A percentile compares a stretch with the other conserved stretches of the same genome.
phyloP scores from a whole-genome alignment of 768 basidiomycete genomes.

The Phlebiopsis flavidoalba region DNA sequence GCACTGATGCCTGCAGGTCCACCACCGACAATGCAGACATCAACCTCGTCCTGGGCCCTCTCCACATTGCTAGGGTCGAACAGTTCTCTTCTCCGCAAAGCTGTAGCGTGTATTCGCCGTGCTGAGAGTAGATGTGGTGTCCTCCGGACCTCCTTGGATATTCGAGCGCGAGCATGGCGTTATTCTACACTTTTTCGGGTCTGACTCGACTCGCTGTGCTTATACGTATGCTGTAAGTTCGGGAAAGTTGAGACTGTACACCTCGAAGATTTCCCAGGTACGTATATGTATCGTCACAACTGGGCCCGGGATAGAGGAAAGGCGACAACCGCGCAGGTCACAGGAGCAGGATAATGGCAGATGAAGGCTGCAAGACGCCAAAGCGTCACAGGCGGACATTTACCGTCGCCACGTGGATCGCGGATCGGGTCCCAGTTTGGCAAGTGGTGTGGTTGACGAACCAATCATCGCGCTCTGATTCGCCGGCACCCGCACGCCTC shows the following conservation, averaged over 20 bases:
- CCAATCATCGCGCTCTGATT: neutral
- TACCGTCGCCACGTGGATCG: neutral
- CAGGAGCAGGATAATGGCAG: no score
- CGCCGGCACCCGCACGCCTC: no score
- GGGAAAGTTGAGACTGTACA: neutral
- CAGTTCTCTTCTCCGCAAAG: slow-evolving; percentile 25
- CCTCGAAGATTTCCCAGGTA: neutral
- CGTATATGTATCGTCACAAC: neutral
- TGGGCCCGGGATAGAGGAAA: neutral
- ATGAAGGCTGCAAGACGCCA: neutral
- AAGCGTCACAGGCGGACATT: neutral
- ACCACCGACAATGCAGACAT: slow-evolving; percentile 95
- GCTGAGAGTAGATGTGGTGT: neutral
- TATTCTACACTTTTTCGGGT: neutral
- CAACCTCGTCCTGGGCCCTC: slow-evolving; percentile 85
- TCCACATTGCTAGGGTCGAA: slow-evolving; percentile 64
- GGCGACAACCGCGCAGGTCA: no score
- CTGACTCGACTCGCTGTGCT: neutral
- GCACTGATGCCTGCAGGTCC: slow-evolving; percentile 95
- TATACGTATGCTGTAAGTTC: neutral
- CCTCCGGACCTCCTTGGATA: neutral
- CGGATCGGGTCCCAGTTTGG: neutral
- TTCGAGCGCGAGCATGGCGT: neutral
- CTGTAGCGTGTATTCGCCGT: slow-evolving; percentile 23
- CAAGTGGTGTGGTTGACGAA: neutral